phyloP scores from a whole-genome alignment of 106 monocot species.

The Acanthochlamys bracteata region DNA sequence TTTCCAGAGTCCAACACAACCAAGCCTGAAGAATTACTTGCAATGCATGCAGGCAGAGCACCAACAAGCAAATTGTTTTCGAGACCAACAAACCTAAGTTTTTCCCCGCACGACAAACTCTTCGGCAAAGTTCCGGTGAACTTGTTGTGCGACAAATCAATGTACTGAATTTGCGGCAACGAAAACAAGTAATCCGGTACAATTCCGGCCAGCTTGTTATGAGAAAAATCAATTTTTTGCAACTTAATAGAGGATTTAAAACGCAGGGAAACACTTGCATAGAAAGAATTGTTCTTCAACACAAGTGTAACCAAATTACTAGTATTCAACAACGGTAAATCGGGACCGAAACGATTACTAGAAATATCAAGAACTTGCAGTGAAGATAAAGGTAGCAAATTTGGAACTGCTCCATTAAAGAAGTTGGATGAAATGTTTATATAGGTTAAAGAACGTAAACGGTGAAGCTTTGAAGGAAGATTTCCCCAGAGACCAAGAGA shows the following conservation, averaged over 20 bases:
- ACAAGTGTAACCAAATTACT: slow-evolving; percentile 15
- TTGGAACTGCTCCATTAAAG: slow-evolving; percentile 47
- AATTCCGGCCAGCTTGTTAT: slow-evolving; percentile 38
- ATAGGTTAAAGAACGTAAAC: slow-evolving; percentile 23
- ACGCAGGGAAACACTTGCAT: slow-evolving; percentile 12
- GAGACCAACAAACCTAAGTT: slow-evolving; percentile 45
- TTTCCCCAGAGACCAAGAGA: slow-evolving; percentile 79
- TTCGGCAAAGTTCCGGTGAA: slow-evolving; percentile 41
- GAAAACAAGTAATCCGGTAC: slow-evolving; percentile 60
- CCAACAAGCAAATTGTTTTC: slow-evolving; percentile 64
- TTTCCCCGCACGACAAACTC: slow-evolving; percentile 24
- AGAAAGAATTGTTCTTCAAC: slow-evolving; percentile 39
- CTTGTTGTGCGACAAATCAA: slow-evolving; percentile 49
- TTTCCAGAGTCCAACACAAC: slow-evolving; percentile 53
- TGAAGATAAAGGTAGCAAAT: slow-evolving; percentile 20
- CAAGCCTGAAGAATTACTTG: slow-evolving; percentile 21
- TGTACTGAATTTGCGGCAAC: slow-evolving; percentile 27
- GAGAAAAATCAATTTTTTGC: slow-evolving; percentile 46
- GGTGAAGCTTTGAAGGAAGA: slow-evolving; percentile 36
- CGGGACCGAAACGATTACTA: slow-evolving; percentile 39
- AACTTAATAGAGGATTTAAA: slow-evolving; percentile 25
- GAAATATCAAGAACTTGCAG: slow-evolving; percentile 46
- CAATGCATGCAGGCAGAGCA: slow-evolving; percentile 46
- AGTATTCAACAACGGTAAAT: slow-evolving; percentile 27
- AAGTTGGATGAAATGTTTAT: slow-evolving; percentile 53